Evolutionary conservation across 2,329 filamentous ascomycete species (phyloP), one percentile per base, ranked within the genome.

Genomic region (Diaporthe capsici): DNA sequence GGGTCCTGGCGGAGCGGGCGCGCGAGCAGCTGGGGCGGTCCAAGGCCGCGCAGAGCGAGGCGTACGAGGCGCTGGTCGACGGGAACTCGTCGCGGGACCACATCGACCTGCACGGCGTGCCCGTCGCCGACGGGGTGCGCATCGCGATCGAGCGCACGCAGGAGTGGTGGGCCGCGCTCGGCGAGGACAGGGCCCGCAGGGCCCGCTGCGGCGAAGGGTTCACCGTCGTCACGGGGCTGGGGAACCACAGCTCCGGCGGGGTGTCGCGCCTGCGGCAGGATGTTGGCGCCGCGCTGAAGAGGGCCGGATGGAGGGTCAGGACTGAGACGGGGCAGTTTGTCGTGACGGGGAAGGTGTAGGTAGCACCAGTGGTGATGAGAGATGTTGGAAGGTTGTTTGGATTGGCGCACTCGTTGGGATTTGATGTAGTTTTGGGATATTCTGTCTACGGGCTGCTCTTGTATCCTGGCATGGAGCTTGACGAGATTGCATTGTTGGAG

Each of bases 91-190:
- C 88, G 0, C 76, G 82, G 1, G 87, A 84, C 1, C 86, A 88
- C 28, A 87, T 97, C 10, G 96, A 98, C 83, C 86, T 98, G 37
- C 96, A 98, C 82, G 95, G 95, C 8, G 91, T 98, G 7, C 92
- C 89, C 60, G 95, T 98, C 1, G 87, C 92, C 67, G 94, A 98
- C 82, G 96, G 94, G 1, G 92, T 95, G 42, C 88, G 94, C 4
- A 98, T 98, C 78, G 92, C 94, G 1, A 89, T 90, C 42, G 88
- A 92, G 63, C 89, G 88, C 51, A 93, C 94, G 0, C 87, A 90
- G 78, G 82, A 82, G 13, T 98, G 96, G 96, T 98, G 95, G 96
- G 86, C 91, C 25, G 84, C 85, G 0, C 85, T 95, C 12, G 94
- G 94, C 1, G 93, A 96, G 81, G 87, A 88, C 67, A 90, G 90